Evolutionary conservation across 768 basidiomycete species (phyloP), one percentile per base, ranked within the genome.

Genomic region (Agaricus bisporus): DNA sequence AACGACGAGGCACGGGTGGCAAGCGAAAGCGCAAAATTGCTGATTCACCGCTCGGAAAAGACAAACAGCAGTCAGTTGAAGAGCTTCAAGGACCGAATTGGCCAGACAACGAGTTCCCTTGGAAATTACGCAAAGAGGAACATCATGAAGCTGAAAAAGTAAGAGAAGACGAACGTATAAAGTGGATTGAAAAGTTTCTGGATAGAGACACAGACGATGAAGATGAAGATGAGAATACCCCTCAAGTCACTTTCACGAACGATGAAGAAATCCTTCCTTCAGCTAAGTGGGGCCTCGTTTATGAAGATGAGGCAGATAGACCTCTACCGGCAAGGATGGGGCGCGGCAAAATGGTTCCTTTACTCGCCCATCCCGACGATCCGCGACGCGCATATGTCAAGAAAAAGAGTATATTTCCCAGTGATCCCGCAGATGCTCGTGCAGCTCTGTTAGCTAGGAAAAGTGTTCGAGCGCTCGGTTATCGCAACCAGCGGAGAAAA

Each of bases 31-130:
- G 79, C 60, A 86, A 81, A 64, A 63, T 61, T 3, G 71, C 66
- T 51, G 70, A 75, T 18, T 60, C 65, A 1, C 63, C 55, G 14
- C 47, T 66, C 35, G 59, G 61, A 8, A 68, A 64, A 46, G 72
- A 71, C 39, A 73, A 73, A 59, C 58, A 63, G 4, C 18, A 43
- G n/a, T 11, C 32, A 22, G 41, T n/a, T 3, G 53, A 54, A 25
- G 46, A 17, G 38, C 46, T 48, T 12, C 76, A 79, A 35, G 77
- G 68, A 49, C 86, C 88, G 9, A 84, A 88, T 62, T 91, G 90
- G 89, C 85, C 84, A 6, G 90, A 92, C 60, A 59, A 73, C 7
- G 82, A 82, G 66, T 91, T 90, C 61, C 89, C 90, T 18, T 92
- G 89, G 90, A 78, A 77, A 46, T 63, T 84, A 58, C 73, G 83